Conservation (phyloP, 2,329 filamentous ascomycete genomes). For the Epichloe uncinata region DNA sequence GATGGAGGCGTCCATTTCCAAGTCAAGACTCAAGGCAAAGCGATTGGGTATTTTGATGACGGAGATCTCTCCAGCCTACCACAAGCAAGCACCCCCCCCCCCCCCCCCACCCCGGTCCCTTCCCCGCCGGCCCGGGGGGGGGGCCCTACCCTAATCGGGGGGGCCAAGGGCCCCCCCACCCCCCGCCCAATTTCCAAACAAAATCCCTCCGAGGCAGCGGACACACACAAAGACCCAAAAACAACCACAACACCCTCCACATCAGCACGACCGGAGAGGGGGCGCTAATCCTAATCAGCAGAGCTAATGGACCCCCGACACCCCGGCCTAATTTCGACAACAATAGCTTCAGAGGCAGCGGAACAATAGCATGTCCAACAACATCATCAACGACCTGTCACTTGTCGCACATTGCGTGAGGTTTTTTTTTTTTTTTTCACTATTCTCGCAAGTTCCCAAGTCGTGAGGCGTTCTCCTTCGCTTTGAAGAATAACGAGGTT, state of each 20-base stretch:
- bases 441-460: background rate
- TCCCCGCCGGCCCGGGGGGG: too few relatives aligned
- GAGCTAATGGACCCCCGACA: constrained; percentile 13
- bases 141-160: too few relatives aligned
- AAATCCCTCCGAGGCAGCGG: too few relatives aligned
- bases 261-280: too few relatives aligned
- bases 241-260: too few relatives aligned
- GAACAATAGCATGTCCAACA: constrained; percentile 16
- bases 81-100: background rate
- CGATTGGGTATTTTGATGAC: background rate
- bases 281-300: constrained; percentile 16
- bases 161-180: too few relatives aligned
- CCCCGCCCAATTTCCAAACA: too few relatives aligned
- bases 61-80: background rate
- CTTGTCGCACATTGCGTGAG: background rate
- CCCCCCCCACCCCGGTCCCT: too few relatives aligned
- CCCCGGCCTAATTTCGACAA: constrained; percentile 14
- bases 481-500: too few relatives aligned
- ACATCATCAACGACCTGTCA: background rate
- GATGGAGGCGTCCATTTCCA: too few relatives aligned
- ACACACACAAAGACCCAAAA: too few relatives aligned
- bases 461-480: background rate
- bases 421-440: too few relatives aligned
- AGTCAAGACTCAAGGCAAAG: background rate
- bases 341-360: constrained; percentile 16